Percentiles rank a stretch among this genome's conserved stretches.
Conservation (phyloP, 1,284 basidiomycete genomes). For the Stereum hirsutum region DNA sequence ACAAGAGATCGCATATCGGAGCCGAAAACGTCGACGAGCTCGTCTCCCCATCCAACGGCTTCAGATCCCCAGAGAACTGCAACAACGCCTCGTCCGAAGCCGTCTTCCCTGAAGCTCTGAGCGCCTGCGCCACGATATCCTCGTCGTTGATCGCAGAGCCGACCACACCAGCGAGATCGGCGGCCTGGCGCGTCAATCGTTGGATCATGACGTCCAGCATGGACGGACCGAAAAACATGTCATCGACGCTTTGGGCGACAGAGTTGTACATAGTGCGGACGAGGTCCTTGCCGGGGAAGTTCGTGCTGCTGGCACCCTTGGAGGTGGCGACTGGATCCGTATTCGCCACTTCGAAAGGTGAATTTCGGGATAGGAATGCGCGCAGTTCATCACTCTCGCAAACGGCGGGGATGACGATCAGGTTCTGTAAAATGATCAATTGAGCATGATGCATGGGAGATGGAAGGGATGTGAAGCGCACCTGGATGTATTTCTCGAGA, state of each 20-base stretch:
- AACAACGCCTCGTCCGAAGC: slow-evolving; percentile 58
- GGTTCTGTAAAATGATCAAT: slow-evolving; percentile 35
- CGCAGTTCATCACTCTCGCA: slow-evolving; percentile 82
- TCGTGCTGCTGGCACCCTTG: slow-evolving; percentile 19
- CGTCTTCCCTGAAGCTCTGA: slow-evolving; percentile 57
- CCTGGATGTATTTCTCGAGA: slow-evolving; percentile 87
- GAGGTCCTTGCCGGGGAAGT: slow-evolving; percentile 63
- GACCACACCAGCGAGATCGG: slow-evolving; percentile 78
- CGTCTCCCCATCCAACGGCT: slow-evolving; percentile 77
- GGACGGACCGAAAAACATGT: slow-evolving; percentile 86
- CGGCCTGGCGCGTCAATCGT: slow-evolving; percentile 79
- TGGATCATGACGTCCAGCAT: slow-evolving; percentile 93
- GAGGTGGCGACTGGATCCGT: slow-evolving; percentile 33
- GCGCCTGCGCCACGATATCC: slow-evolving; percentile 70
- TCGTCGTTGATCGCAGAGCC: slow-evolving; percentile 77
- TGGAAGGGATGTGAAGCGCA: slow-evolving; percentile 21
- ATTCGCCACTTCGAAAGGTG: slow-evolving; percentile 58
- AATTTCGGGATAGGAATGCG: slow-evolving; percentile 82
- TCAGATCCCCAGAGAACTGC: slow-evolving; percentile 64
- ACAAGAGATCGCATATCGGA: slow-evolving; percentile 89
- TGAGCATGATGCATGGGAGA: slow-evolving; percentile 2
- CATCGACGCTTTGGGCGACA: slow-evolving; percentile 86
- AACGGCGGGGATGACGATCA: slow-evolving; percentile 65
- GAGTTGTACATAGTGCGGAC: slow-evolving; percentile 83
- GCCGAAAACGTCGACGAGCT: slow-evolving; percentile 83